These are phyloP conservation scores for Rubia balearica DNA, from an alignment of 305 asterid genomes.

Conservation along the genomic window DNA sequence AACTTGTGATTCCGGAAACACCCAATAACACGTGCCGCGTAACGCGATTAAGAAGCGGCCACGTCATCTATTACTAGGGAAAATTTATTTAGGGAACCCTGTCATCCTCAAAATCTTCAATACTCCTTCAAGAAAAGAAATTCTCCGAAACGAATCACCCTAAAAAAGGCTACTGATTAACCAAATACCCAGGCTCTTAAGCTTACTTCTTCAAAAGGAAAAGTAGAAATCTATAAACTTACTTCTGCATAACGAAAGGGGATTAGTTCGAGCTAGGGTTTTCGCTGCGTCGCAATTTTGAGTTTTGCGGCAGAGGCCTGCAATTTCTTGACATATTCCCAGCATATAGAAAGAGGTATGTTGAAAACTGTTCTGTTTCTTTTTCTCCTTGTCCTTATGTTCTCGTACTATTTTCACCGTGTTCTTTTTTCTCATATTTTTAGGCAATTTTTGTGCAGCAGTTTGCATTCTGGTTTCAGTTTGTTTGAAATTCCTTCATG, in stretches of 20 bases:
- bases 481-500: neutral
- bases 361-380: neutral
- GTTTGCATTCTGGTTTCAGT: neutral
- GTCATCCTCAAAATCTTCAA: neutral
- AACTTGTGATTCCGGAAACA: neutral
- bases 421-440: neutral
- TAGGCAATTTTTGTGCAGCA: too few species aligned
- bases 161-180: neutral
- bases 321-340: constrained; percentile 15
- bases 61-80: constrained; percentile 26
- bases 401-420: neutral
- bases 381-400: neutral
- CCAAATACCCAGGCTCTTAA: neutral
- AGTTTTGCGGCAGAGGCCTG: neutral
- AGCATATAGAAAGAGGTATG: constrained; percentile 33
- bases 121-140: too few species aligned
- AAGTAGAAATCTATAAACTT: too few species aligned
- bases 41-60: constrained; percentile 20
- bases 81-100: neutral
- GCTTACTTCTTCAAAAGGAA: neutral
- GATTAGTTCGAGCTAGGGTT: too few species aligned
- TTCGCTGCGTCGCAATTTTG: too few species aligned
- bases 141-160: neutral
- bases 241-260: too few species aligned
- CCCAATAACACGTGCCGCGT: neutral